phyloP scores from a whole-genome alignment of 495 filamentous ascomycete species.

The Penicillium mononematosum region DNA sequence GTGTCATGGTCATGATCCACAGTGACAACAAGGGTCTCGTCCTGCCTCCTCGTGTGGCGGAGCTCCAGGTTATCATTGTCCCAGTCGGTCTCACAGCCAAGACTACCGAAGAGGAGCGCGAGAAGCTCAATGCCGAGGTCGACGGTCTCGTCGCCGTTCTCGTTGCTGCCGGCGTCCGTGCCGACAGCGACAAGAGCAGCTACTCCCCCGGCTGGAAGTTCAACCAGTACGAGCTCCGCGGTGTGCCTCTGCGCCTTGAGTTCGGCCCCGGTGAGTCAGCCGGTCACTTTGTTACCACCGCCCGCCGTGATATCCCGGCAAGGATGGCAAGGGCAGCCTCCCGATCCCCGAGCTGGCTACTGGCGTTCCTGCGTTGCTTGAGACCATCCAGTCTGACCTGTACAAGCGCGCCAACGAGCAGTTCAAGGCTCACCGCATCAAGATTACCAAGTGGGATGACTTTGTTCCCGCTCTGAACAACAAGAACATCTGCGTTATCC shows the following conservation, averaged over 20 bases:
- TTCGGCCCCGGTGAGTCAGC: constrained; percentile 91
- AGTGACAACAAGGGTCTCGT: constrained; percentile 92
- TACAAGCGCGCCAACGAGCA: constrained; percentile 76
- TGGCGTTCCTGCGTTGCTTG: constrained; percentile 74
- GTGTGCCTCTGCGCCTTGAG: constrained; percentile 88
- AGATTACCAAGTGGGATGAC: constrained; percentile 83
- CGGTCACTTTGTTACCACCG: constrained; percentile 76
- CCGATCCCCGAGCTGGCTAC: constrained; percentile 66
- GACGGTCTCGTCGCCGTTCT: constrained; percentile 64
- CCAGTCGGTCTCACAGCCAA: constrained; percentile 93
- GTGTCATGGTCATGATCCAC: constrained; percentile 98
- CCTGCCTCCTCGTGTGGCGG: constrained; percentile 85
- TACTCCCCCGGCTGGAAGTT: constrained; percentile 97
- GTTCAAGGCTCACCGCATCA: constrained; percentile 74
- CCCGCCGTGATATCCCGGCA: constrained; percentile 76
- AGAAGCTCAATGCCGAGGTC: constrained; percentile 67
- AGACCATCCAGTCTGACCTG: constrained; percentile 83
- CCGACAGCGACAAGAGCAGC: constrained; percentile 71
- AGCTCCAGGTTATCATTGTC: constrained; percentile 79
- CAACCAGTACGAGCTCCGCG: constrained; percentile 95
- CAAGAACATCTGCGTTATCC: constrained; percentile 89
- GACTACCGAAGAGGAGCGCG: constrained; percentile 71
- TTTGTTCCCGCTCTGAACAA: constrained; percentile 82
- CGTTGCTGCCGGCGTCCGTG: constrained; percentile 64
- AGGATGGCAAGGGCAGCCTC: constrained; percentile 71